These are phyloP conservation scores for Fusarium solani-melongenae DNA, from an alignment of 2,329 filamentous ascomycete species.

Conservation along the genomic window DNA sequence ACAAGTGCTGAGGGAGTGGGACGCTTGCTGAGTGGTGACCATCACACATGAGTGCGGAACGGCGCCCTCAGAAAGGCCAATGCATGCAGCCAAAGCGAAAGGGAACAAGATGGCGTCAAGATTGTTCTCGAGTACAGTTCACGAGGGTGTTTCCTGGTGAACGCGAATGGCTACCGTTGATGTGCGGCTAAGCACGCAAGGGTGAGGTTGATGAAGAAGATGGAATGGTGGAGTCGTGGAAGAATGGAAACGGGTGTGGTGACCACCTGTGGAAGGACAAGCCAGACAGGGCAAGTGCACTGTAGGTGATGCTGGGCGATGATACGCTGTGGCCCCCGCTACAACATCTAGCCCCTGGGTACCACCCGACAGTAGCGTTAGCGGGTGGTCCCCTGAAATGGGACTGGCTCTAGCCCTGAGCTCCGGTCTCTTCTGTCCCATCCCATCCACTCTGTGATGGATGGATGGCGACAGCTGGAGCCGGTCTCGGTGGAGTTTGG, in stretches of 20 bases:
- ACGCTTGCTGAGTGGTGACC: slow-evolving; percentile 20
- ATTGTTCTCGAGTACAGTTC: neutral
- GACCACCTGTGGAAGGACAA: neutral
- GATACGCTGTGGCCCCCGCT: slow-evolving; percentile 21
- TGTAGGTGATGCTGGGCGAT: slow-evolving; percentile 10
- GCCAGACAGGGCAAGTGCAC: slow-evolving; percentile 14
- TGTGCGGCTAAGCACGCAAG: slow-evolving; percentile 9
- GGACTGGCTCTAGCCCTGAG: slow-evolving; percentile 19
- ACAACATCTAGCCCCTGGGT: neutral
- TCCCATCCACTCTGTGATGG: neutral
- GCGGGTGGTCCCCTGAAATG: slow-evolving; percentile 30
- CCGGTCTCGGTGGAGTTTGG: slow-evolving; percentile 16
- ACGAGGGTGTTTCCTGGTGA: neutral
- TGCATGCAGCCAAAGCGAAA: neutral
- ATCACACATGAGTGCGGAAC: neutral
- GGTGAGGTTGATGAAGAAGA: slow-evolving; percentile 30
- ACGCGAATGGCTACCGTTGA: neutral
- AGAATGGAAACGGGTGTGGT: neutral
- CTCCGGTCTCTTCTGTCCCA: neutral
- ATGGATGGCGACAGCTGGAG: neutral
- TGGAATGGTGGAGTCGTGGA: slow-evolving; percentile 5
- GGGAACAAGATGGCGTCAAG: neutral
- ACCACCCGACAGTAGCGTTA: slow-evolving; percentile 8
- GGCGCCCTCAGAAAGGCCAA: neutral
- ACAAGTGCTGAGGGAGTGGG: slow-evolving; percentile 14